Percentiles rank a stretch among this genome's conserved stretches.
These are phyloP conservation scores for Vaccinium darrowii DNA, from an alignment of 148 eudicot genomes.

Conservation along the genomic window DNA sequence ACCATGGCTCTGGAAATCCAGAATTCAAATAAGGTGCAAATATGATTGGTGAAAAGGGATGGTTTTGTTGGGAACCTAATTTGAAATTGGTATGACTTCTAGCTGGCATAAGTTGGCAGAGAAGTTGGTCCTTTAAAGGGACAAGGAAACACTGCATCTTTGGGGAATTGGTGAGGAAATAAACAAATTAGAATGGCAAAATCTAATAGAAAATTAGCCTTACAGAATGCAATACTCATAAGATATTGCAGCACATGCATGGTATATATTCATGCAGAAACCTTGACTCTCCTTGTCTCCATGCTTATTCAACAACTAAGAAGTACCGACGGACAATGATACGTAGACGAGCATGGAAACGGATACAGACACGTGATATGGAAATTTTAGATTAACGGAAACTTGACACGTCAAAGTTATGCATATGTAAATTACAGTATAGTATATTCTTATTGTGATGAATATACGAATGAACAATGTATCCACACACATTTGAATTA, in stretches of 20 bases:
- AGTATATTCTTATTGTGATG: neutral
- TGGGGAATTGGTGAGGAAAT: slow-evolving; percentile 16
- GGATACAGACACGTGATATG: neutral
- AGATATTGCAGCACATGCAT: slow-evolving; percentile 1
- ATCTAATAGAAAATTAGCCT: neutral
- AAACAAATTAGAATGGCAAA: slow-evolving; percentile 8
- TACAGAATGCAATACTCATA: neutral
- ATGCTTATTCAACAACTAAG: neutral
- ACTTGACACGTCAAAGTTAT: neutral
- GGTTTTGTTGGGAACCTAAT: slow-evolving; percentile 3
- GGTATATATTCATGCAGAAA: neutral
- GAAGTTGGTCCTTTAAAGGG: slow-evolving; percentile 10
- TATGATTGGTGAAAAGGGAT: neutral
- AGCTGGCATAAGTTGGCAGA: slow-evolving; percentile 13
- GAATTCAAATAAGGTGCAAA: neutral
- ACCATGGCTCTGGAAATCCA: neutral
- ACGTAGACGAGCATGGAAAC: neutral
- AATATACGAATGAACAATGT: no score
- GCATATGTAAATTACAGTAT: no score
- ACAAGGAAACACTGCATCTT: slow-evolving; percentile 14
- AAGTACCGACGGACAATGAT: neutral
- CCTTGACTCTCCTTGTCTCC: slow-evolving; percentile 11
- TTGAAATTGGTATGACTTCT: neutral
- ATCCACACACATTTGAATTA: neutral
- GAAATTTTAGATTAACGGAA: no score